Evolutionary conservation across 306 rosid species (phyloP), one percentile per base, ranked within the genome.

Genomic region (Vicia faba): DNA sequence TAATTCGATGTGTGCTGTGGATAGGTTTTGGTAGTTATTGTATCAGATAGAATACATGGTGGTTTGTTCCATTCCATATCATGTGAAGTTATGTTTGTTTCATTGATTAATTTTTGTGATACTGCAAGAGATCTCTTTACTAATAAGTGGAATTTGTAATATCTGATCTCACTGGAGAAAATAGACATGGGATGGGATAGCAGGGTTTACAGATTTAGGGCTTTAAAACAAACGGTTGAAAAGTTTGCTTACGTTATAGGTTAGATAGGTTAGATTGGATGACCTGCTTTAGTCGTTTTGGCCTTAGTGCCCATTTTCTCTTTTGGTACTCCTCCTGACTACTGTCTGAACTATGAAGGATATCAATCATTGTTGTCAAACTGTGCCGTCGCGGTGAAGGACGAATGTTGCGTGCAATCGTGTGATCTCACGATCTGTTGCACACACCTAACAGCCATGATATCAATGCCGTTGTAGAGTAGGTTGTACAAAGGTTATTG

Each of bases 21-120:
- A 18, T 70, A 13, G 41, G 59, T 4, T 29, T 60, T 14, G 28
- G 40, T 31, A 5, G 28, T 16, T 54, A 28, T 66, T 74, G 36
- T 20, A 59, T 75, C 13, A 18, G 57, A 68, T 60, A 59, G 62
- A 68, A 43, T 66, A 11, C 55, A 43, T 8, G 36, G n/a, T 62
- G 40, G 8, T 14, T 39, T 33, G 45, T 57, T 72, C 14, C 10
- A 23, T 51, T 20, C 53, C 26, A 6, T 19, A 70, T 16, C 19
- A 12, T 50, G 15, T 7, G 12, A 38, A 39, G 8, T 58, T 64
- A 40, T 60, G 59, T 57, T 29, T 13, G 43, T 61, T 20, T 66
- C 51, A 16, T 26, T 9, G 16, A 36, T 59, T 44, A 39, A 25
- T 53, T 54, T n/a, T 36, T 1, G 71, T 61, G 61, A 55, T 45